A percentile compares a stretch with the other conserved stretches of the same genome.
Conservation (phyloP, 345 rosid genomes). For the Aquilaria yunnanensis region DNA sequence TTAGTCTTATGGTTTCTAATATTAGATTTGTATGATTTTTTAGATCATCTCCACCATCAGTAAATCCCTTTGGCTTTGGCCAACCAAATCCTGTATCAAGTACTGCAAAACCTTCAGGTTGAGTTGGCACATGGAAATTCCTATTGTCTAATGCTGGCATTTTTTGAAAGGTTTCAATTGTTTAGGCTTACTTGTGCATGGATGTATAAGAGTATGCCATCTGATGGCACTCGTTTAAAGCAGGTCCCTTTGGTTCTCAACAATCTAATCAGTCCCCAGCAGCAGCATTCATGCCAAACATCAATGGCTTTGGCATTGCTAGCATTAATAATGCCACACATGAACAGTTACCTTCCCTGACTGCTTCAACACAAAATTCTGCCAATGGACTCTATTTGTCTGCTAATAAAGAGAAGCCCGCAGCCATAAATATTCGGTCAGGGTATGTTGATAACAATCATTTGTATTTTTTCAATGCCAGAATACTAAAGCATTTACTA, state of each 20-base stretch:
- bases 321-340: constrained; percentile 11
- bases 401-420: constrained; percentile 18
- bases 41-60: constrained; percentile 29
- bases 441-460: constrained; percentile 24
- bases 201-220: background rate
- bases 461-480: background rate
- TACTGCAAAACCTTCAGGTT: constrained; percentile 33
- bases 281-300: constrained; percentile 16
- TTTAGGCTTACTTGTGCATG: constrained; percentile 2
- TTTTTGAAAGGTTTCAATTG: constrained; percentile 3
- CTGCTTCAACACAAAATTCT: constrained; percentile 12
- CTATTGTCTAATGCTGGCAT: constrained; percentile 25
- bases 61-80: constrained; percentile 37
- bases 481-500: no score
- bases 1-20: constrained; percentile 1
- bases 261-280: constrained; percentile 16
- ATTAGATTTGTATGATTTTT: constrained; percentile 3
- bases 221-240: constrained; percentile 14
- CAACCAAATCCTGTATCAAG: constrained; percentile 37
- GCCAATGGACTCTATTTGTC: constrained; percentile 12
- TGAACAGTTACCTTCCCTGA: constrained; percentile 20
- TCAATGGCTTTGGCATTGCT: constrained; percentile 19
- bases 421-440: constrained; percentile 13
- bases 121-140: constrained; percentile 16
- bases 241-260: constrained; percentile 25